Evolutionary conservation across 2,329 filamentous ascomycete species (phyloP), one percentile per base, ranked within the genome.

Genomic region (Clarireedia monteithiana): DNA sequence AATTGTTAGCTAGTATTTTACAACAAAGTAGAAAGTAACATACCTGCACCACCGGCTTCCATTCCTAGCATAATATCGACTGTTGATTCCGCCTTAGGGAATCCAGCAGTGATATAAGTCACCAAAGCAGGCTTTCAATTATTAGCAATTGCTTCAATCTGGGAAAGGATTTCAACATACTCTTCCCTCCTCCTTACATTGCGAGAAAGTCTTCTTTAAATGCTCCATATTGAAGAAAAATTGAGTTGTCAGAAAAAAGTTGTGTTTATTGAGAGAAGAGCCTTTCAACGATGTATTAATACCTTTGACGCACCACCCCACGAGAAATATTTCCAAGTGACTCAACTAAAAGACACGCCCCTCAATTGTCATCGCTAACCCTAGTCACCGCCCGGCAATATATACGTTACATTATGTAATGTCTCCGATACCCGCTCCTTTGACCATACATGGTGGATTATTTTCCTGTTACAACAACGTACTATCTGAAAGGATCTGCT

Each of bases 41-140:
- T 76, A 94, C 89, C 89, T 67, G 92, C 86, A 64, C 94, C 94
- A 68, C 94, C 94, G 70, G 86, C 89, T 75, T 99, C 89, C 82
- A 99, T 86, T 44, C 83, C 89, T 61, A 99, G 76, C 67, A 97
- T 77, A 62, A 96, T 86, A 70, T 90, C 84, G 50, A 90, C 84
- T 1, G 91, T 95, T 67, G 89, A 85, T 65, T 88, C 82, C n/a
- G 86, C 78, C 38, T 82, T 88, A 15, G 94, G 94, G 70, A 85
- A 99, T 55, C 94, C 94, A 57, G 92, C 91, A 26, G 94, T 99
- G 69, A 96, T 90, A 78, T 99, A 99, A 27, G 91, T 91, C 62
- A 99, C 89, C 60, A 99, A 80, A 50, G 94, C 92, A 6, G 67
- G 58, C 66, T 69, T 34, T 56, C 14, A 54, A 48, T 26, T 6